A percentile compares a stretch with the other conserved stretches of the same genome.
These are phyloP conservation scores for Triticum timopheevii DNA, from an alignment of 176 grass and related monocot genomes.

Conservation along the genomic window DNA sequence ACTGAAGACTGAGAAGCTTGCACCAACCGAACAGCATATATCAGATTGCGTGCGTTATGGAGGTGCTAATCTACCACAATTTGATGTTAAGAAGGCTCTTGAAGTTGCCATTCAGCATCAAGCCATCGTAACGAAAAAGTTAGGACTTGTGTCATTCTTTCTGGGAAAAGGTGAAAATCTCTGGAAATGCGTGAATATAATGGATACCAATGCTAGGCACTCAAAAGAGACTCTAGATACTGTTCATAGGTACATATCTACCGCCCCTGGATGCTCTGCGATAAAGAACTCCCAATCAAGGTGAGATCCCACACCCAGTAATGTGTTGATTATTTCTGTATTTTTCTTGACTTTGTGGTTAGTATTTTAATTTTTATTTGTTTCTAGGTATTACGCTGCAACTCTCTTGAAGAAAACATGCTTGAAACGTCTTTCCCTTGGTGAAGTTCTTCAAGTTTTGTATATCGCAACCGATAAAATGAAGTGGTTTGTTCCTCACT, in stretches of 20 bases:
- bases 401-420: constrained; percentile 68
- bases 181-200: constrained; percentile 89
- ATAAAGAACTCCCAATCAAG: constrained; percentile 69
- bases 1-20: constrained; percentile 74
- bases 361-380: background rate
- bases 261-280: constrained; percentile 33
- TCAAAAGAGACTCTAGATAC: constrained; percentile 55
- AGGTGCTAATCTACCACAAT: constrained; percentile 54
- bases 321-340: constrained; percentile 22
- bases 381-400: constrained; percentile 84
- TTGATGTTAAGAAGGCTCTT: constrained; percentile 74
- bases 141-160: constrained; percentile 62
- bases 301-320: constrained; percentile 32
- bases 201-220: constrained; percentile 63
- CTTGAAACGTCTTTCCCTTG: constrained; percentile 64
- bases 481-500: constrained; percentile 82
- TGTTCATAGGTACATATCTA: constrained; percentile 64
- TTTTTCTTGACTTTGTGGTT: constrained; percentile 12
- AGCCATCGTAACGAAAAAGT: constrained; percentile 53
- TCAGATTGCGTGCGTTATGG: constrained; percentile 75
- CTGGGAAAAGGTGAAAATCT: constrained; percentile 58
- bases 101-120: constrained; percentile 55
- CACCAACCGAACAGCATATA: constrained; percentile 83
- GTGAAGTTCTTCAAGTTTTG: constrained; percentile 83
- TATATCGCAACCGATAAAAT: constrained; percentile 61